phyloP scores from a whole-genome alignment of 257 asterid species.

The Misopates orontium region DNA sequence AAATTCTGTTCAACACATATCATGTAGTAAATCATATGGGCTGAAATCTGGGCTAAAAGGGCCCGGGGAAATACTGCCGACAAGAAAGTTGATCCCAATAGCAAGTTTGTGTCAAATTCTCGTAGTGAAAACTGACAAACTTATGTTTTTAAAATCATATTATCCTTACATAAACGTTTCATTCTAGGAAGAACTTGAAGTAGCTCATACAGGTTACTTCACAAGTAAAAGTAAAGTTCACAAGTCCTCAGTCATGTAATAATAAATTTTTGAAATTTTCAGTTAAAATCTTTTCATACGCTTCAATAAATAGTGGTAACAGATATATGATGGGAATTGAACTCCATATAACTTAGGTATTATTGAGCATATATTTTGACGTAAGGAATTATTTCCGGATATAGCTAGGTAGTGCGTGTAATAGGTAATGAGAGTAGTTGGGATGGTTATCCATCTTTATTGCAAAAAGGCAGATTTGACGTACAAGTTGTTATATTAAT shows the following conservation, averaged over 20 bases:
- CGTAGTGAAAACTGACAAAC: no score
- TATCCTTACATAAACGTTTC: no score
- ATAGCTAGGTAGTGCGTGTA: background rate
- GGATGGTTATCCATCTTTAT: slow-evolving; percentile 44
- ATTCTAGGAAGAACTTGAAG: no score
- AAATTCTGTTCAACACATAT: background rate
- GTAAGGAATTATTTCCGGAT: background rate
- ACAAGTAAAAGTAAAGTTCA: no score
- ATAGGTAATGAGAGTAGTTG: slow-evolving; percentile 38
- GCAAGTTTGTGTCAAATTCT: background rate
- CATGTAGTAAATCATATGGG: background rate
- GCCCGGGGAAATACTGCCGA: no score
- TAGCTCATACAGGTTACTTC: background rate
- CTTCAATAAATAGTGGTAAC: no score
- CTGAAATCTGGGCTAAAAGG: background rate
- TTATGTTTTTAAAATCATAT: no score
- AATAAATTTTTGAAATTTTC: no score
- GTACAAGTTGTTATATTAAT: slow-evolving; percentile 30
- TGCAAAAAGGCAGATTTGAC: slow-evolving; percentile 43
- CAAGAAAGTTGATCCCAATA: background rate
- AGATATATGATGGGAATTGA: no score
- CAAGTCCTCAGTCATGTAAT: no score
- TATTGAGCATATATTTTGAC: background rate
- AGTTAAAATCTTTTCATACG: no score
- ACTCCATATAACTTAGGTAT: no score